phyloP scores from a whole-genome alignment of 2,329 filamentous ascomycete species.

The Dichotomopilus funicola region DNA sequence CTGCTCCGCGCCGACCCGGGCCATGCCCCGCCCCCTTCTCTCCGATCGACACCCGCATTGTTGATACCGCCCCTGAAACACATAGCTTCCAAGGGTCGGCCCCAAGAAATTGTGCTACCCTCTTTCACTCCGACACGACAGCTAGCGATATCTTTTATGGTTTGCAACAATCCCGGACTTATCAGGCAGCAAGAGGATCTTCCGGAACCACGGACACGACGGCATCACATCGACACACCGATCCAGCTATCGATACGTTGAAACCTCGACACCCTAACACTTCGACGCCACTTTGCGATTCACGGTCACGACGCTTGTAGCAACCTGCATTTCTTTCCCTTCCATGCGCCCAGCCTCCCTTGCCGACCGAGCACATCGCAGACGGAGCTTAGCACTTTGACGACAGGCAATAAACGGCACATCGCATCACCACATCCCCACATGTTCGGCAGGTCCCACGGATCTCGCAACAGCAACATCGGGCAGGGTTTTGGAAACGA shows the following conservation, averaged over 20 bases:
- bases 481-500: constrained; percentile 33
- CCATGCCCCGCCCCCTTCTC: constrained; percentile 22
- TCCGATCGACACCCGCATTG: constrained; percentile 26
- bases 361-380: too few species aligned
- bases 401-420: too few species aligned
- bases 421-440: constrained; percentile 21
- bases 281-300: constrained; percentile 3
- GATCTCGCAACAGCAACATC: constrained; percentile 35
- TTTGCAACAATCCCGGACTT: constrained; percentile 17
- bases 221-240: neutral
- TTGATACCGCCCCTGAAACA: constrained; percentile 33
- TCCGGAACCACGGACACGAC: constrained; percentile 17
- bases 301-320: constrained; percentile 7
- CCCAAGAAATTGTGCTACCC: constrained; percentile 20
- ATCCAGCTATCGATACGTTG: too few species aligned
- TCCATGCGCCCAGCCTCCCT: too few species aligned
- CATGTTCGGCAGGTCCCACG: constrained; percentile 43
- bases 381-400: too few species aligned
- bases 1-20: constrained; percentile 11
- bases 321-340: constrained; percentile 2
- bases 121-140: constrained; percentile 16
- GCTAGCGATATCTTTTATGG: constrained; percentile 12
- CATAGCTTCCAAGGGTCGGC: constrained; percentile 17
- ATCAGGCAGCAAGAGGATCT: constrained; percentile 18
- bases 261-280: neutral